phyloP scores from a whole-genome alignment of 116 monocot genomes.

The Phalaenopsis hybrid region DNA sequence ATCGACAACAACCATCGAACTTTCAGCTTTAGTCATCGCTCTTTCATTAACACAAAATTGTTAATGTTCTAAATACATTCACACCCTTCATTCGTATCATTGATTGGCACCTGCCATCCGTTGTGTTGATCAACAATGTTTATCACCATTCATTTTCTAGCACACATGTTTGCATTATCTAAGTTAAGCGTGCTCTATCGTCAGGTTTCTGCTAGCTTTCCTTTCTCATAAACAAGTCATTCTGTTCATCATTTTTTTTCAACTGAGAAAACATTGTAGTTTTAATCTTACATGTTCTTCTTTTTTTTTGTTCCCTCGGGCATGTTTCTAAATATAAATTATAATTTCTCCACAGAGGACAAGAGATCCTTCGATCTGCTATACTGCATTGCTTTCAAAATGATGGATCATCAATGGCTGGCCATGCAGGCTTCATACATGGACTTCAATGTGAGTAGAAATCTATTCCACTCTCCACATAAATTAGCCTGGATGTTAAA shows the following conservation, averaged over 20 bases:
- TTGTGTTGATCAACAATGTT: too few relatives aligned
- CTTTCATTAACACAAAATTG: too few relatives aligned
- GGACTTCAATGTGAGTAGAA: constrained; percentile 82
- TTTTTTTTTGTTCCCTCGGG: not conserved
- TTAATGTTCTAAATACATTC: too few relatives aligned
- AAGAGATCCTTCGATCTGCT: constrained; percentile 53
- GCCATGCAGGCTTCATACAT: constrained; percentile 64
- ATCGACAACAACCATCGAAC: too few relatives aligned
- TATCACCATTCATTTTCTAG: too few relatives aligned
- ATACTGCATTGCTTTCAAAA: constrained; percentile 50
- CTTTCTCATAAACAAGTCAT: too few relatives aligned
- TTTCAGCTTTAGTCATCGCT: too few relatives aligned
- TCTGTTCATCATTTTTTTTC: not conserved
- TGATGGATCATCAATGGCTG: constrained; percentile 61
- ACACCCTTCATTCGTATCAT: too few relatives aligned
- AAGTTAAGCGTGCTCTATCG: too few relatives aligned
- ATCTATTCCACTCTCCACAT: constrained; percentile 24
- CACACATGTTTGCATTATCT: too few relatives aligned
- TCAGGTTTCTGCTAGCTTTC: too few relatives aligned
- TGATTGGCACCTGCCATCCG: too few relatives aligned
- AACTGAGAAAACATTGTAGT: not conserved
- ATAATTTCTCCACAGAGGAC: constrained; percentile 27
- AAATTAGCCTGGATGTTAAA: not conserved
- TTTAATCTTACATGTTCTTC: not conserved
- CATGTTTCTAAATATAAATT: not conserved